Percentiles rank a stretch among this genome's conserved stretches.
phyloP scores from a whole-genome alignment of 1,284 basidiomycete species.

The Boletus hoseneyae region DNA sequence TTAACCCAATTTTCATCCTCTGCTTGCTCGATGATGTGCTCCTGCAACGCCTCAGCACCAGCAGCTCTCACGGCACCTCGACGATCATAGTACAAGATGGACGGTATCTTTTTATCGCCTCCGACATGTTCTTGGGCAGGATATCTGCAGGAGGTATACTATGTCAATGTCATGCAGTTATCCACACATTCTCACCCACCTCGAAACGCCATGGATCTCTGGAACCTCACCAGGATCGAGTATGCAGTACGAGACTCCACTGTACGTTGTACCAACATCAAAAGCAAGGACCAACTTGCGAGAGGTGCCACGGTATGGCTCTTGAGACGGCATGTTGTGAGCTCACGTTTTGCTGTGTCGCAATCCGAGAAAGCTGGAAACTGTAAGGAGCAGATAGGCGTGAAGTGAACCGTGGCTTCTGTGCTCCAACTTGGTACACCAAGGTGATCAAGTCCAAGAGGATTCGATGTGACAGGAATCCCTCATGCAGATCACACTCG shows the following conservation, averaged over 20 bases:
- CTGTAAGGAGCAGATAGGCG: too few relatives aligned
- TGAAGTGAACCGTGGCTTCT: too few relatives aligned
- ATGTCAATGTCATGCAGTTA: background rate
- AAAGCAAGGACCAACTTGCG: constrained; percentile 41
- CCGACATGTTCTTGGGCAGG: constrained; percentile 40
- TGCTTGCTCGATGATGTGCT: constrained; percentile 41
- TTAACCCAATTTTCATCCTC: constrained; percentile 46
- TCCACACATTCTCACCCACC: background rate
- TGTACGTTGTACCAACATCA: constrained; percentile 53
- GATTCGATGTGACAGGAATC: too few relatives aligned
- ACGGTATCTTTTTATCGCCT: constrained; percentile 39
- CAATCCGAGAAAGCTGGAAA: too few relatives aligned
- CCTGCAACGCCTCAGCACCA: constrained; percentile 49
- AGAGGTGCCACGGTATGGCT: constrained; percentile 31
- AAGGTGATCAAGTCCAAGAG: too few relatives aligned
- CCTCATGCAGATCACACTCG: too few relatives aligned
- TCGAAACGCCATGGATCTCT: constrained; percentile 29
- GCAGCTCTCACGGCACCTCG: constrained; percentile 20
- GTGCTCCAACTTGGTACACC: too few relatives aligned
- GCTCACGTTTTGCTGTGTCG: too few relatives aligned
- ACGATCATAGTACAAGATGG: constrained; percentile 38
- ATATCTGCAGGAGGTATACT: constrained; percentile 5
- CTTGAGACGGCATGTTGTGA: constrained; percentile 23
- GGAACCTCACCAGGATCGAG: constrained; percentile 47
- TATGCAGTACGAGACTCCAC: constrained; percentile 44